phyloP scores from a whole-genome alignment of 805 yeast genomes.

The Saccharomyces eubayanus region DNA sequence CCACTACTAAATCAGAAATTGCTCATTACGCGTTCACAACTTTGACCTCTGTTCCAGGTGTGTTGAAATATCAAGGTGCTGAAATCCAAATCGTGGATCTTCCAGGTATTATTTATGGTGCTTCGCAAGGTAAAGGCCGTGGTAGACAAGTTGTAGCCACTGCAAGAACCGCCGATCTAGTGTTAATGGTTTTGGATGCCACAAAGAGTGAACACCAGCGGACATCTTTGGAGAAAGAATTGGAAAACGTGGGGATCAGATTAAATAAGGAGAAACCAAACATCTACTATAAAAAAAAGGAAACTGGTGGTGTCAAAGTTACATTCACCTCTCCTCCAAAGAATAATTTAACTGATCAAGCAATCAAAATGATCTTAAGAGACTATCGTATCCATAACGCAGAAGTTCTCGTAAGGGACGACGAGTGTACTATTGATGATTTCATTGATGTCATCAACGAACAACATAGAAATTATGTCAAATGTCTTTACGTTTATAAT shows the following conservation, averaged over 20 bases:
- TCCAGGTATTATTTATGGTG: constrained; percentile 96
- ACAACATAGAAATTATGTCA: constrained; percentile 77
- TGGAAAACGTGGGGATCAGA: constrained; percentile 90
- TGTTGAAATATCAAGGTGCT: constrained; percentile 89
- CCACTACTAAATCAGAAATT: constrained; percentile 89
- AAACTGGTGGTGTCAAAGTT: constrained; percentile 86
- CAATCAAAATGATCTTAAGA: constrained; percentile 65
- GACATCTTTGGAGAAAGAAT: constrained; percentile 73
- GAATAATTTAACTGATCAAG: constrained; percentile 61
- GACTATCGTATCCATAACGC: constrained; percentile 91
- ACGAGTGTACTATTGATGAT: constrained; percentile 83
- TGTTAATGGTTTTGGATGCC: constrained; percentile 90
- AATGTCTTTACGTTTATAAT: constrained; percentile 88
- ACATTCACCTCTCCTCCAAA: constrained; percentile 77
- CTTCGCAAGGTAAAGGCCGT: constrained; percentile 94
- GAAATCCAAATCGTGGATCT: constrained; percentile 95
- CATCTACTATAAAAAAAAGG: constrained; percentile 67
- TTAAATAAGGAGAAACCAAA: constrained; percentile 74
- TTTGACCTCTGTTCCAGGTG: constrained; percentile 93
- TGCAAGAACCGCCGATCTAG: constrained; percentile 87
- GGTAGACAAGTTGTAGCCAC: constrained; percentile 96
- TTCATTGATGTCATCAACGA: constrained; percentile 87
- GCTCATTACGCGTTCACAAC: constrained; percentile 96
- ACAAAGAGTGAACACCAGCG: constrained; percentile 90
- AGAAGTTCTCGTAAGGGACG: constrained; percentile 85